These are phyloP conservation scores for Choiromyces venosus DNA, from an alignment of 495 filamentous ascomycete genomes.

Conservation along the genomic window DNA sequence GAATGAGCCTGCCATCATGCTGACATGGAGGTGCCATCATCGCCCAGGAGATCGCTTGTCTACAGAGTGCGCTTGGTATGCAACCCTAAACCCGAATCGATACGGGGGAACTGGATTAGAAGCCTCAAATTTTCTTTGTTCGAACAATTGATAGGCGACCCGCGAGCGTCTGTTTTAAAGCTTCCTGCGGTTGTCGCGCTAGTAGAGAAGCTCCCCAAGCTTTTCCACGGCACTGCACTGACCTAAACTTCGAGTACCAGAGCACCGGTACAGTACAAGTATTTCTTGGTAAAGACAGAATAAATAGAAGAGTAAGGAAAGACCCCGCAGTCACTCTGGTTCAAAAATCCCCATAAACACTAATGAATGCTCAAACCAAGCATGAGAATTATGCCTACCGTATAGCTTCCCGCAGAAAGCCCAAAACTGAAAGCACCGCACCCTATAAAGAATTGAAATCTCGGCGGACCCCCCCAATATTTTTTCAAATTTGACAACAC, in stretches of 20 bases:
- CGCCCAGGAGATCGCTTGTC: neutral
- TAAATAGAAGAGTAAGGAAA: neutral
- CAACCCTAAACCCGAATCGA: neutral
- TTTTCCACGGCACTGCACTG: neutral
- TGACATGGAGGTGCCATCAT: neutral
- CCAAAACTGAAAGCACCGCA: no score
- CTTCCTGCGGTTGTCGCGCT: neutral
- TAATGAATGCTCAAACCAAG: neutral
- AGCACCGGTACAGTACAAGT: neutral
- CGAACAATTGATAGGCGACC: neutral
- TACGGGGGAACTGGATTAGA: neutral
- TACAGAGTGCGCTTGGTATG: neutral
- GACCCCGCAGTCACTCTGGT: neutral
- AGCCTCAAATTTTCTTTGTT: neutral
- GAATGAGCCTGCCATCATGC: neutral
- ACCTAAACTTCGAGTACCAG: neutral
- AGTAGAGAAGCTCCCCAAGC: neutral
- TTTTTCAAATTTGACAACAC: neutral
- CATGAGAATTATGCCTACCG: neutral
- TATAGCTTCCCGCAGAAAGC: no score
- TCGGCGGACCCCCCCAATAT: neutral
- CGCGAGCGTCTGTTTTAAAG: neutral
- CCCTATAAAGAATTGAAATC: neutral
- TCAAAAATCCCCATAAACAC: neutral
- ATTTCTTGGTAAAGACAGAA: neutral